These are phyloP conservation scores for Piper longum DNA, from an alignment of 164 flowering plant genomes.

Conservation along the genomic window DNA sequence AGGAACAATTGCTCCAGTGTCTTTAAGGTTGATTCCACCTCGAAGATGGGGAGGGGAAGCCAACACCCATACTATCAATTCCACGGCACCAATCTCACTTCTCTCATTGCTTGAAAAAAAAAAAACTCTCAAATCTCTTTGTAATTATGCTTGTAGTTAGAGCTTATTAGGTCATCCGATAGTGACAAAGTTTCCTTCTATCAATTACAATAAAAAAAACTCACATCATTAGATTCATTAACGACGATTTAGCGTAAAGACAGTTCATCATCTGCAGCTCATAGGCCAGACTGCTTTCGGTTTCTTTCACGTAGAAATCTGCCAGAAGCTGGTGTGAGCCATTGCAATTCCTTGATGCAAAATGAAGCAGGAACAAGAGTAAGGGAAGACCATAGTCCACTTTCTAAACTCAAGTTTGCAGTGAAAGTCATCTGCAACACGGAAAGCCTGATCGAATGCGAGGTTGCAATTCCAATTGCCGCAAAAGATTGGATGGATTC, in stretches of 20 bases:
- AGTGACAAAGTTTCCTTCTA: too few relatives aligned
- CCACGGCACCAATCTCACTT: too few relatives aligned
- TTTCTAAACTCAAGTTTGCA: slow-evolving; percentile 25
- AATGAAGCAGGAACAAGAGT: slow-evolving; percentile 9
- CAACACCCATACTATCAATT: too few relatives aligned
- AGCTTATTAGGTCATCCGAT: too few relatives aligned
- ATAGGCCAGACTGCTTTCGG: slow-evolving; percentile 20
- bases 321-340: slow-evolving; percentile 16
- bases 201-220: too few relatives aligned
- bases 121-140: too few relatives aligned
- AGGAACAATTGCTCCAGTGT: too few relatives aligned
- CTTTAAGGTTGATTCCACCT: too few relatives aligned
- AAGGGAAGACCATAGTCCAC: slow-evolving; percentile 5
- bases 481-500: slow-evolving; percentile 45
- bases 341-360: slow-evolving; percentile 6
- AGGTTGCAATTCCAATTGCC: slow-evolving; percentile 36
- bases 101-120: too few relatives aligned
- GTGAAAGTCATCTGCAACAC: slow-evolving; percentile 36
- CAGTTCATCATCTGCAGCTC: slow-evolving; percentile 18
- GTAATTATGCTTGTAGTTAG: too few relatives aligned
- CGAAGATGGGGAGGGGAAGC: too few relatives aligned
- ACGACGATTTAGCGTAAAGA: neutral
- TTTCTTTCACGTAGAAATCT: slow-evolving; percentile 26
- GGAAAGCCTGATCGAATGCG: slow-evolving; percentile 43
- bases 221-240: too few relatives aligned